phyloP scores from a whole-genome alignment of 2,329 filamentous ascomycete genomes.

The Sporothrix inflata region DNA sequence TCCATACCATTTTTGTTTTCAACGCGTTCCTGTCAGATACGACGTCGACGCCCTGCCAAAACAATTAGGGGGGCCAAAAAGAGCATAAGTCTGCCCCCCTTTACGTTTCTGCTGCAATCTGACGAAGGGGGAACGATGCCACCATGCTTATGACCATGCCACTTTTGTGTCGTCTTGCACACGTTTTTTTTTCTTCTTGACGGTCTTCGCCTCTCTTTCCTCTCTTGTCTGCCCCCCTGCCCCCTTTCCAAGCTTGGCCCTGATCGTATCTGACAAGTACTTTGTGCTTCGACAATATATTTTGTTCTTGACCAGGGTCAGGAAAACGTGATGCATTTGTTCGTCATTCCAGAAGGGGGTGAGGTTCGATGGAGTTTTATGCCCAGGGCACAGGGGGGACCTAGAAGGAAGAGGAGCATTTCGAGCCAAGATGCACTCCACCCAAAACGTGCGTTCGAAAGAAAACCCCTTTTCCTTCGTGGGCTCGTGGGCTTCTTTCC shows the following conservation, averaged over 20 bases:
- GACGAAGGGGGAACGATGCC: slow-evolving; percentile 4
- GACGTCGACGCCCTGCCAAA: neutral
- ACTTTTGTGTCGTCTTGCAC: slow-evolving; percentile 10
- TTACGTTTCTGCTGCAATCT: neutral
- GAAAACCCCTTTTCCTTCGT: neutral
- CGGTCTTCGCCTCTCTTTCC: neutral
- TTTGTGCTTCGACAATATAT: too few species aligned
- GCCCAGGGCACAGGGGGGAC: neutral
- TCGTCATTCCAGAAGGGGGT: slow-evolving; percentile 17
- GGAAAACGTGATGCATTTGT: slow-evolving; percentile 21
- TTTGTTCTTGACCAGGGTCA: neutral
- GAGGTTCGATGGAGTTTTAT: neutral
- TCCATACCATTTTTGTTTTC: neutral
- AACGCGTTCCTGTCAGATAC: slow-evolving; percentile 1
- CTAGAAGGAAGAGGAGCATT: neutral
- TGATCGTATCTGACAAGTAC: neutral
- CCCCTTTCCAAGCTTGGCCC: neutral
- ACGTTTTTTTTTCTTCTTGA: neutral
- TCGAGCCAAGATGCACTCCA: slow-evolving; percentile 11
- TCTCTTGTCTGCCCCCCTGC: neutral
- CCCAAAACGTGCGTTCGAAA: neutral
- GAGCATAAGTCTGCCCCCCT: neutral
- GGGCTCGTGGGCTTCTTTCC: neutral
- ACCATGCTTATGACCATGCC: slow-evolving; percentile 2
- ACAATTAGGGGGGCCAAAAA: neutral